Conservation (phyloP, 257 asterid species). For the Solanum etuberosum region DNA sequence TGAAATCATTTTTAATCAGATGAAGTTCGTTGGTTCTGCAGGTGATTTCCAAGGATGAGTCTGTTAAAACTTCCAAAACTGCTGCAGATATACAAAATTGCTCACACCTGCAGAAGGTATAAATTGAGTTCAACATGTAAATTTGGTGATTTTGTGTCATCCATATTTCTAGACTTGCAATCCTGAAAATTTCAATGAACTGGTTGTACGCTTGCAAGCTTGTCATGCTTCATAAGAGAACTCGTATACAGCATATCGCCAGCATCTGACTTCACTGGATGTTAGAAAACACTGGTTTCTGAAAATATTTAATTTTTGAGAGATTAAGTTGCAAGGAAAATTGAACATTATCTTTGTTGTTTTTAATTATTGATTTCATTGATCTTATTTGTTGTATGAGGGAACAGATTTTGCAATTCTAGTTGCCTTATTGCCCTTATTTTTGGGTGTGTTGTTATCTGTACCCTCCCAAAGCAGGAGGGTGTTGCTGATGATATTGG, state of each 20-base stretch:
- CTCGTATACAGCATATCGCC: not conserved
- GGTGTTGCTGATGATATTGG: not conserved
- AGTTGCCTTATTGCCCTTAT: not conserved
- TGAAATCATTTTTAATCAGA: not conserved
- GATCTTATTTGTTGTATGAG: not conserved
- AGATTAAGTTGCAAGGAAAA: not conserved
- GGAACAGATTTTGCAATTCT: not conserved
- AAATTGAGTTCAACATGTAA: not conserved
- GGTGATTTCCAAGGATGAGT: slow-evolving; percentile 93
- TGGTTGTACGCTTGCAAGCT: not conserved
- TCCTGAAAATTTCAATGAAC: not conserved
- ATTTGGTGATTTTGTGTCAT: not conserved
- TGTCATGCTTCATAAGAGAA: not conserved
- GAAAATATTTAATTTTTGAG: not conserved
- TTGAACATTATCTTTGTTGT: not conserved
- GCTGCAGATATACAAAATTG: slow-evolving; percentile 71
- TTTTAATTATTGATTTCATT: not conserved
- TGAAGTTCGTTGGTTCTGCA: slow-evolving; percentile 17
- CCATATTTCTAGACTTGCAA: not conserved
- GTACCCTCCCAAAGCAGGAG: not conserved
- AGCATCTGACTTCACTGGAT: not conserved
- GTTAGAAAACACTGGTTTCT: not conserved
- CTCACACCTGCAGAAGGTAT: slow-evolving; percentile 77
- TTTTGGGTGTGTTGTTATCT: not conserved
- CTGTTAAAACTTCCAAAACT: slow-evolving; percentile 81